Base-by-base conservation (phyloP, 768 basidiomycete species). In the Trametopsis cervina region DNA sequence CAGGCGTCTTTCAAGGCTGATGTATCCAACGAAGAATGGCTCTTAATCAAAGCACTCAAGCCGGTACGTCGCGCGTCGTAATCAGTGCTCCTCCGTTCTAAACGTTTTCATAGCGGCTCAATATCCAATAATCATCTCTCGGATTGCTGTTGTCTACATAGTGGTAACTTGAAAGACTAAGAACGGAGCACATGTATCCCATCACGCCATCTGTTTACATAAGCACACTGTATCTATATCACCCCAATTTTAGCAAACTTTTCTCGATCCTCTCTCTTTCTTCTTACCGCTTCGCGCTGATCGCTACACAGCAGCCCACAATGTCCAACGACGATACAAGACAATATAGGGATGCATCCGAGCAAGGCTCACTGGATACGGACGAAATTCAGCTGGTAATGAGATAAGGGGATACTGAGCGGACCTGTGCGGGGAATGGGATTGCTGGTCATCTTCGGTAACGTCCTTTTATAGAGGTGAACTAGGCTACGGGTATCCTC, bases 401-500 rank as follows among this genome's bases (percentile, higher is more conserved):
- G 46, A 52, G 35, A 51, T 29, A 39, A 37, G 57, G 51, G 54
- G 41, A 53, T 52, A 54, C 50, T 60, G 58, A 53, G 61, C 61
- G 61, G 57, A 37, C 46, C 47, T 52, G 47, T 40, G 58, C 56
- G 46, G 61, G 52, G 43, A 46, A 47, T 51, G 51, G 55, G 40
- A 55, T 59, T 56, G 64, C 58, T 63, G 58, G 46, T 61, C 61
- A 66, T 59, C 70, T 78, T 71, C 69, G 83, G 85, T 89, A 89
- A 87, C 73, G 81, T 86, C 76, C 63, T 68, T 70, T 66, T 72
- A 65, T 73, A 72, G 77, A 78, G 73, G 74, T 70, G 66, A 65
- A 76, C 77, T 81, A 82, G 86, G 88, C 88, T 91, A 84, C 89
- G 89, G 89, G 89, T 90, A 89, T 86, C 85, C 77, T 71, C 69